Conservation (phyloP, 2,329 filamentous ascomycete genomes). For the Fusarium tupiense region DNA sequence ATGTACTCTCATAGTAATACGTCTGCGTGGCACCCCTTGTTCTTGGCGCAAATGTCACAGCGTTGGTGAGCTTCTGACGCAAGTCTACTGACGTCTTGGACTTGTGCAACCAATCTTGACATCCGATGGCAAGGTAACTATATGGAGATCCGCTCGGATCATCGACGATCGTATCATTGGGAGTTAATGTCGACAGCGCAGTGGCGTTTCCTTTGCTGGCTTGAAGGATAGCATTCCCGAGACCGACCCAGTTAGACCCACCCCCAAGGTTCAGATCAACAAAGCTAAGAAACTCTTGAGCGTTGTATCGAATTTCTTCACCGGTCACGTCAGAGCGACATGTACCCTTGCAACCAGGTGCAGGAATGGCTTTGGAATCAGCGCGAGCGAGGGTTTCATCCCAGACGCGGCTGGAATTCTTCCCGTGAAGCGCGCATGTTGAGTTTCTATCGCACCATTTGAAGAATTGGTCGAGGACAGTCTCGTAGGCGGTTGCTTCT, state of each 20-base stretch:
- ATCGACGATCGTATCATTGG: neutral
- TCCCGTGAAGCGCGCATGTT: slow-evolving; percentile 34
- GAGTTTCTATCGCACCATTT: slow-evolving; percentile 34
- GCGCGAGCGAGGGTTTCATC: slow-evolving; percentile 24
- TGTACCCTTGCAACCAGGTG: slow-evolving; percentile 14
- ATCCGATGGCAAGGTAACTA: slow-evolving; percentile 34
- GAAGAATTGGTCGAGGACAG: slow-evolving; percentile 33
- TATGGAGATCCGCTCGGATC: slow-evolving; percentile 22
- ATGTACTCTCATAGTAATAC: slow-evolving; percentile 28
- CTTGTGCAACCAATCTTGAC: slow-evolving; percentile 37
- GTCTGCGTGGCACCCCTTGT: slow-evolving; percentile 29
- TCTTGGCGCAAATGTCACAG: slow-evolving; percentile 20
- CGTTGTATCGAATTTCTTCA: slow-evolving; percentile 36
- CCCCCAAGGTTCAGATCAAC: slow-evolving; percentile 1
- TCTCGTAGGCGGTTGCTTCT: slow-evolving; percentile 28
- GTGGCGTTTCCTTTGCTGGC: slow-evolving; percentile 37
- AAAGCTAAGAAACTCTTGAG: slow-evolving; percentile 23
- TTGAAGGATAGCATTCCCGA: slow-evolving; percentile 21
- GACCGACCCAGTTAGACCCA: slow-evolving; percentile 18
- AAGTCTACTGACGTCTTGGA: slow-evolving; percentile 21
- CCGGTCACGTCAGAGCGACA: slow-evolving; percentile 36
- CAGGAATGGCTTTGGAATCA: slow-evolving; percentile 20
- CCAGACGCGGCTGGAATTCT: slow-evolving; percentile 24
- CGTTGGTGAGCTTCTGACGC: slow-evolving; percentile 11
- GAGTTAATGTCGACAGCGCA: slow-evolving; percentile 18